These are phyloP conservation scores for Penicillium sp. DNA, from an alignment of 2,329 filamentous ascomycete genomes.

Conservation along the genomic window DNA sequence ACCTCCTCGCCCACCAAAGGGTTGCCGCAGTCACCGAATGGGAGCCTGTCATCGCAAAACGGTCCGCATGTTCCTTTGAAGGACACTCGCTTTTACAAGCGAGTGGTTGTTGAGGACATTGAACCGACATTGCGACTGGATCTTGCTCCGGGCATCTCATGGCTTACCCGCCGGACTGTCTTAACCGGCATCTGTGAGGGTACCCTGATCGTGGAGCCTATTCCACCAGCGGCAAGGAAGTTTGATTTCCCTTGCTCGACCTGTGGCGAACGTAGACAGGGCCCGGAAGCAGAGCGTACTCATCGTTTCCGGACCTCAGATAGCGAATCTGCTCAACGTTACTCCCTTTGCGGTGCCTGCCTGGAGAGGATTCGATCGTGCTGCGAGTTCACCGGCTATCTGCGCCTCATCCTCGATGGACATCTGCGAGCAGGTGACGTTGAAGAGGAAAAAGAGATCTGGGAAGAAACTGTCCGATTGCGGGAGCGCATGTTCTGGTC, in stretches of 20 bases:
- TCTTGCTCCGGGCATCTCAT: conserved; percentile 81
- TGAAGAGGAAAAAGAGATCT: conserved; percentile 78
- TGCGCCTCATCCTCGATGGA: conserved; percentile 86
- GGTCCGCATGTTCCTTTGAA: conserved; percentile 57
- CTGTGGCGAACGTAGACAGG: conserved; percentile 76
- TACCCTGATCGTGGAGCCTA: conserved; percentile 81
- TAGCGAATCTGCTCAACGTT: conserved; percentile 76
- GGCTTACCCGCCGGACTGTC: conserved; percentile 83
- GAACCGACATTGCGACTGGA: conserved; percentile 90
- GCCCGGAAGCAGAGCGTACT: conserved; percentile 64
- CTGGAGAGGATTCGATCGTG: conserved; percentile 75
- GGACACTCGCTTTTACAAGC: conserved; percentile 91
- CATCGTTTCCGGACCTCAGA: conserved; percentile 89
- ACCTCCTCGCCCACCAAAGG: conserved; percentile 55
- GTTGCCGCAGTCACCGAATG: conserved; percentile 50
- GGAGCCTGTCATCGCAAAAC: conserved; percentile 36
- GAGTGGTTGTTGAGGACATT: conserved; percentile 80
- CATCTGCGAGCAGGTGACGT: conserved; percentile 80
- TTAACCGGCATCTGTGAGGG: conserved; percentile 78
- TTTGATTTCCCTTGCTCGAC: conserved; percentile 67
- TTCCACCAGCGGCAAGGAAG: conserved; percentile 53
- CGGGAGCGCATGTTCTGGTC: conserved; percentile 98
- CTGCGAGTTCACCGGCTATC: conserved; percentile 86
- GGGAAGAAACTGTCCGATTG: conserved; percentile 88
- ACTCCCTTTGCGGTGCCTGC: conserved; percentile 86